Conservation (phyloP, 805 yeast species). For the Lachancea waltii region DNA sequence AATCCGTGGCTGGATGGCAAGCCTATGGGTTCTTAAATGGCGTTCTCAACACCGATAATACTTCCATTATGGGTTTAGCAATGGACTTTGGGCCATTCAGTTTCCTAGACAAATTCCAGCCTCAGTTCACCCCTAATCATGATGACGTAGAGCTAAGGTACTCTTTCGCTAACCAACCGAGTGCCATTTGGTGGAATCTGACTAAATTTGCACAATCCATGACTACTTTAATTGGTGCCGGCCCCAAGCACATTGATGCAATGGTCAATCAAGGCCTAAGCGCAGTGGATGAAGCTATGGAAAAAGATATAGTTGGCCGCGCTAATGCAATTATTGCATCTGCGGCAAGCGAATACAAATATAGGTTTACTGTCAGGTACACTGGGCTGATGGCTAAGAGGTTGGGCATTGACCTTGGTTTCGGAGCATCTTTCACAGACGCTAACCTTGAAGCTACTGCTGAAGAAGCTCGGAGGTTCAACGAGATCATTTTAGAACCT, state of each 20-base stretch:
- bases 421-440: slow-evolving; percentile 34
- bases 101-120: slow-evolving; percentile 78
- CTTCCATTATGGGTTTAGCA: slow-evolving; percentile 80
- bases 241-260: slow-evolving; percentile 44
- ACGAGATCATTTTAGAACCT: slow-evolving; percentile 42
- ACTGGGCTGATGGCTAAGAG: slow-evolving; percentile 52
- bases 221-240: slow-evolving; percentile 76
- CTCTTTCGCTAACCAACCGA: slow-evolving; percentile 77
- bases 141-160: slow-evolving; percentile 73
- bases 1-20: slow-evolving; percentile 78
- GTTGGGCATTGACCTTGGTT: slow-evolving; percentile 52
- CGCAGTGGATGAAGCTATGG: slow-evolving; percentile 44
- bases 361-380: slow-evolving; percentile 53
- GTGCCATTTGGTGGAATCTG: slow-evolving; percentile 89
- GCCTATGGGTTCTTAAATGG: slow-evolving; percentile 91
- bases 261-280: slow-evolving; percentile 25
- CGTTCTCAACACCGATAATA: slow-evolving; percentile 89
- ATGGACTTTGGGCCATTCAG: slow-evolving; percentile 96
- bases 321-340: slow-evolving; percentile 59
- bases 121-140: slow-evolving; percentile 79
- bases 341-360: slow-evolving; percentile 61
- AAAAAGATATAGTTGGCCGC: slow-evolving; percentile 46
- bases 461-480: slow-evolving; percentile 16
- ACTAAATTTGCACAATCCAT: slow-evolving; percentile 77
- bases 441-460: slow-evolving; percentile 13